Evolutionary conservation across 129 eudicot species (phyloP), one percentile per base, ranked within the genome.

Genomic region (Mikania micrantha): DNA sequence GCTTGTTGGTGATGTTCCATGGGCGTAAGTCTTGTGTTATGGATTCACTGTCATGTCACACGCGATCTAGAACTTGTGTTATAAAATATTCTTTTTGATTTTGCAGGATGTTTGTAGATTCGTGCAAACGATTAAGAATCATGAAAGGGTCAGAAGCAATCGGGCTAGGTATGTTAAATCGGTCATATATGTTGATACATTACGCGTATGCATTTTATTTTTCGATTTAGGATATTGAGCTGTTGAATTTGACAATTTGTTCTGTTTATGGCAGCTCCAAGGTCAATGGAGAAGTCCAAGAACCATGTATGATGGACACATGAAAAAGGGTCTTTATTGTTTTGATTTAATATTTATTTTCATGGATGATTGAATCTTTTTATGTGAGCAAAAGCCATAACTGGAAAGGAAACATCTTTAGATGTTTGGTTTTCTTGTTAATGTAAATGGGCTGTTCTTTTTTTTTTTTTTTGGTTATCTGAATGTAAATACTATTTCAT

Each of bases 1-100:
- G 98, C 94, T 92, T 20, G 98, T 88, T 61, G 98, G 96, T 7
- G 98, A 92, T 72, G 98, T 92, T 66, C 98, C 99, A 12, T 94
- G 99, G 99, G 95, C 79, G 99, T 94, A 84, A 77, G 97, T 81
- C 16, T 12, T 20, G 15, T 61, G 47, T n/a, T n/a, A n/a, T n/a
- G n/a, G n/a, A n/a, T n/a, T n/a, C n/a, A n/a, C n/a, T n/a, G n/a
- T n/a, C n/a, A n/a, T n/a, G n/a, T n/a, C n/a, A n/a, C 32, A 19
- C 16, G 11, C 7, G 12, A 39, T 25, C 31, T 1, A 15, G 7
- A 10, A 48, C 28, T 57, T 9, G 40, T 48, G 42, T 39, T 48
- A 56, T 54, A 22, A 69, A 25, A 69, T 56, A 29, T 27, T 45
- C 4, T 67, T 67, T 36, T 36, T 27, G 41, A 31, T 58, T 74